A percentile compares a stretch with the other conserved stretches of the same genome.
These are phyloP conservation scores for Phytomonas sp. DNA, from an alignment of 208 protist species.

Conservation along the genomic window DNA sequence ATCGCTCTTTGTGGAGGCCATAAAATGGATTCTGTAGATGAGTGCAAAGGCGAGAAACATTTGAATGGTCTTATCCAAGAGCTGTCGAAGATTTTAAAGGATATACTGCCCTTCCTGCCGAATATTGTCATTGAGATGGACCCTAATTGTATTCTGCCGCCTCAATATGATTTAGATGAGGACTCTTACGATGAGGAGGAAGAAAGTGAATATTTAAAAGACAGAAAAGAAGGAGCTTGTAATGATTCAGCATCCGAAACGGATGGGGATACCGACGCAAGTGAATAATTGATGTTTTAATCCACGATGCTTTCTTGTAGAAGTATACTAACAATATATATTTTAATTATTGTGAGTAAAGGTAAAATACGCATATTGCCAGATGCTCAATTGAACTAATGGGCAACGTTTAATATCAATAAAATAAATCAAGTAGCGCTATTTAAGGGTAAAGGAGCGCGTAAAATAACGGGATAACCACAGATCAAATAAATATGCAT, in stretches of 20 bases:
- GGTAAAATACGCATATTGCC: not conserved
- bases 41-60: conserved; percentile 31
- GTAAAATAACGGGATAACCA: not conserved
- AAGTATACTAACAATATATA: not conserved
- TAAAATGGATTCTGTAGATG: conserved; percentile 19
- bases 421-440: not conserved
- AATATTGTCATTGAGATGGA: conserved; percentile 77
- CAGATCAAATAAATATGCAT: not conserved
- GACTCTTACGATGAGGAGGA: conserved; percentile 24
- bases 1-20: conserved; percentile 39
- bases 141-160: conserved; percentile 60
- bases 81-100: conserved; percentile 41
- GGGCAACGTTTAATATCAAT: conserved; percentile 4
- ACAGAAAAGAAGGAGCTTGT: conserved; percentile 24
- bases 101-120: conserved; percentile 59
- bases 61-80: conserved; percentile 39
- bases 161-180: conserved; percentile 49
- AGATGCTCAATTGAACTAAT: not conserved
- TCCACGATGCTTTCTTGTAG: not conserved
- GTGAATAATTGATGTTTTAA: not conserved
- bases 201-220: conserved; percentile 25
- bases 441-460: conserved; percentile 3
- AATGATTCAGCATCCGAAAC: conserved; percentile 16
- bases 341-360: not conserved
- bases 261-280: conserved; percentile 9